These are phyloP conservation scores for Pseudoneurospora amorphoporcata DNA, from an alignment of 495 filamentous ascomycete species.

Conservation along the genomic window DNA sequence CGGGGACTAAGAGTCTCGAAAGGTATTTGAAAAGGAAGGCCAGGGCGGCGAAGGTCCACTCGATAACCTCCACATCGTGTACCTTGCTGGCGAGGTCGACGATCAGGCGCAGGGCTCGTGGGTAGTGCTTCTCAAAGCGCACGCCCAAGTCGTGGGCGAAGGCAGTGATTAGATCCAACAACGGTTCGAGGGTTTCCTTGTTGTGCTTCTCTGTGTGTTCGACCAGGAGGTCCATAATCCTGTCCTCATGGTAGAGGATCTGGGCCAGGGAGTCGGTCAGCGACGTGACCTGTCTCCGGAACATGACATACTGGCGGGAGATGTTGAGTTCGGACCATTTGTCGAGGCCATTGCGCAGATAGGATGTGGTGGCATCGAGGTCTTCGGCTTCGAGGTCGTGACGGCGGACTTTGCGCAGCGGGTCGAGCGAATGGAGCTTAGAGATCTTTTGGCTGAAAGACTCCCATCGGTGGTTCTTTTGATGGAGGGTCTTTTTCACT, in stretches of 20 bases:
- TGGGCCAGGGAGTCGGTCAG: constrained; percentile 84
- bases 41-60: constrained; percentile 93
- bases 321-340: constrained; percentile 88
- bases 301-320: constrained; percentile 65
- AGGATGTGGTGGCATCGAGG: constrained; percentile 58
- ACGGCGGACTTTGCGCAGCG: constrained; percentile 73
- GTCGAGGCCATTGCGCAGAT: constrained; percentile 69
- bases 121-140: constrained; percentile 84
- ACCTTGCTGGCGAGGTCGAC: constrained; percentile 37
- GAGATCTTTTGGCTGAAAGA: constrained; percentile 86
- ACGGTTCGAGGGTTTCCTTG: constrained; percentile 65
- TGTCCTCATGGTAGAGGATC: constrained; percentile 76
- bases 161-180: constrained; percentile 72
- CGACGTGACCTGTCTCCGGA: constrained; percentile 58
- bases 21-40: constrained; percentile 97
- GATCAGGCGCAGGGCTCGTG: constrained; percentile 57
- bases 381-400: constrained; percentile 71
- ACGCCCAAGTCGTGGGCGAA: constrained; percentile 85
- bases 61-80: constrained; percentile 64
- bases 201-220: constrained; percentile 70
- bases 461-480: constrained; percentile 80
- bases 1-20: constrained; percentile 70
- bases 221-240: constrained; percentile 69
- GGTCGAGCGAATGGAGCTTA: constrained; percentile 79
- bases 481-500: constrained; percentile 59